These are phyloP conservation scores for Fomitopsis pulvina DNA, from an alignment of 768 basidiomycete species.

Conservation along the genomic window DNA sequence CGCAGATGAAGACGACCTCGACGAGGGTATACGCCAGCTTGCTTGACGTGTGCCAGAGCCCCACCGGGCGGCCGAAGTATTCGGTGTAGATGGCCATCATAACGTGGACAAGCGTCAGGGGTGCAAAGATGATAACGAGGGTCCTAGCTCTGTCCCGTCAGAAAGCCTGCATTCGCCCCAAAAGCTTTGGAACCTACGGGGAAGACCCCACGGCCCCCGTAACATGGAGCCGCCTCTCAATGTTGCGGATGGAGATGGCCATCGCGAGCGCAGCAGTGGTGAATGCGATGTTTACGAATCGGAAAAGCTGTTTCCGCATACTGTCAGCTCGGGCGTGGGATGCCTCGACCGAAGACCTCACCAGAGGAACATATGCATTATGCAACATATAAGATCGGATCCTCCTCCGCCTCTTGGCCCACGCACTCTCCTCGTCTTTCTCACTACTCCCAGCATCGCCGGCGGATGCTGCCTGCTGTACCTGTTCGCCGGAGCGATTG, in stretches of 20 bases:
- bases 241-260: constrained; percentile 64
- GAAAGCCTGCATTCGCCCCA: background rate
- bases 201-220: constrained; percentile 80
- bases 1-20: constrained; percentile 87
- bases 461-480: background rate
- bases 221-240: constrained; percentile 43
- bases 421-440: constrained; percentile 14
- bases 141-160: constrained; percentile 35
- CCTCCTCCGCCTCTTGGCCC: constrained; percentile 36
- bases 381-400: constrained; percentile 62
- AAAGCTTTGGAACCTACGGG: constrained; percentile 42
- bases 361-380: constrained; percentile 76
- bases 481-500: constrained; percentile 6
- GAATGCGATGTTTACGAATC: constrained; percentile 78
- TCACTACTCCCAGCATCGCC: constrained; percentile 14
- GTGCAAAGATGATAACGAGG: constrained; percentile 81
- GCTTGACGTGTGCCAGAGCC: constrained; percentile 84
- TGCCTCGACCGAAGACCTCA: constrained; percentile 20
- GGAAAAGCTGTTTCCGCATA: constrained; percentile 58
- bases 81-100: constrained; percentile 86
- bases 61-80: constrained; percentile 88
- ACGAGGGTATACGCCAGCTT: constrained; percentile 83
- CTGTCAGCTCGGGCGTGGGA: constrained; percentile 6
- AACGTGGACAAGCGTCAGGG: constrained; percentile 78
- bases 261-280: constrained; percentile 74